Percentiles rank a stretch among this genome's conserved stretches.
These are phyloP conservation scores for Cladosporium sphaerospermum DNA, from an alignment of 2,329 filamentous ascomycete genomes.

Conservation along the genomic window DNA sequence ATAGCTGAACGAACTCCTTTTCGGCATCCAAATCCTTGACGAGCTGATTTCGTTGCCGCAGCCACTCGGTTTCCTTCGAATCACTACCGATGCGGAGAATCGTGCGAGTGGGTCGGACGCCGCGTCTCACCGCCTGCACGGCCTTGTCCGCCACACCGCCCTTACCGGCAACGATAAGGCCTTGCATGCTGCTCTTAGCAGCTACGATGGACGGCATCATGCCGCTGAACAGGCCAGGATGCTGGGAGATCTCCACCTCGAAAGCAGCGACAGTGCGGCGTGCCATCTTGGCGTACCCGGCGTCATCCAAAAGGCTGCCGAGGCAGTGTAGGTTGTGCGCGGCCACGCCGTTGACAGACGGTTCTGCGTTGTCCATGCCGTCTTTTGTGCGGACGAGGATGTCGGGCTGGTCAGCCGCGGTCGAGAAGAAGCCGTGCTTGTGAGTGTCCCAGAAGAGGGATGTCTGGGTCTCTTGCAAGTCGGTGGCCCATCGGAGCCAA, in stretches of 20 bases:
- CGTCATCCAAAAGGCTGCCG: constrained; percentile 60
- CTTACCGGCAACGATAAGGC: constrained; percentile 50
- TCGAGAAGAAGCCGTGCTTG: constrained; percentile 64
- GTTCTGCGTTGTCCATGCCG: constrained; percentile 87
- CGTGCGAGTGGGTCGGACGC: constrained; percentile 32
- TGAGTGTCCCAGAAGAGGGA: constrained; percentile 67
- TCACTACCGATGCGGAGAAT: constrained; percentile 34
- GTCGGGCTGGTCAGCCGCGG: constrained; percentile 55
- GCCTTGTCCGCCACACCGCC: constrained; percentile 38
- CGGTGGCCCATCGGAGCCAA: constrained; percentile 74
- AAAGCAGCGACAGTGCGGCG: constrained; percentile 76
- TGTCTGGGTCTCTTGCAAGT: constrained; percentile 71
- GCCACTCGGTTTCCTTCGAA: constrained; percentile 38
- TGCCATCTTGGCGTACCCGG: constrained; percentile 58
- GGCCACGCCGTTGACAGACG: constrained; percentile 83
- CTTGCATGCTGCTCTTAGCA: constrained; percentile 62
- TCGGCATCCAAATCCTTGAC: constrained; percentile 38
- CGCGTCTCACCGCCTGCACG: constrained; percentile 34
- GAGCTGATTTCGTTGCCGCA: constrained; percentile 45
- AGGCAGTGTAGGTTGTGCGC: constrained; percentile 82
- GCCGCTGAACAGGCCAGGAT: constrained; percentile 84
- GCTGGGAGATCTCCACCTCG: constrained; percentile 83
- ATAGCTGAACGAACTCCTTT: constrained; percentile 40
- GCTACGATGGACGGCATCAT: constrained; percentile 71
- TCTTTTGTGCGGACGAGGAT: constrained; percentile 85